Base-by-base conservation (phyloP, 1,284 basidiomycete genomes). In the Ustilago cynodontis region DNA sequence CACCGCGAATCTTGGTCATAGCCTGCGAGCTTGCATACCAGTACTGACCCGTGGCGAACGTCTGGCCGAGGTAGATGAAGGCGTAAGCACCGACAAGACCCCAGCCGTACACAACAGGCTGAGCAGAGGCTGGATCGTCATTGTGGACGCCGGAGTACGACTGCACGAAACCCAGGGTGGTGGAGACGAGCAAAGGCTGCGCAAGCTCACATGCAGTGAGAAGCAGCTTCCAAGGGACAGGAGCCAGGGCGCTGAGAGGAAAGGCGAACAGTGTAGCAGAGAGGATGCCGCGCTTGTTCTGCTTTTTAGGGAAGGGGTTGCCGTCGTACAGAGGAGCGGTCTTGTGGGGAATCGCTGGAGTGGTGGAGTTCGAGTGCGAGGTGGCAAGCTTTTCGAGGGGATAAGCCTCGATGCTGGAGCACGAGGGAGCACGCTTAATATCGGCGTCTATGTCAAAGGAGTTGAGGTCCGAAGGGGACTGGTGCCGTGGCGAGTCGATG, bases 51-150 rank as follows among this genome's bases (percentile, higher is more conserved):
- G 64, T 69, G 14, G 70, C 69, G n/a, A 78, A 31, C 1, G 81
- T 67, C n/a, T 70, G 65, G 16, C 76, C 72, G 24, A 78, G 69
- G 61, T 78, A 83, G 54, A 81, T 55, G 10, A 82, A 77, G 13
- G 65, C 82, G 56, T 77, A 84, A 1, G 82, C 82, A 11, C 79
- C 82, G 2, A 80, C 82, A 10, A 84, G 67, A 13, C 78, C 78
- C 82, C 82, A 84, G 6, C 82, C 82, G 28, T 77, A 73, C 22
- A 60, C 76, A 13, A 68, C 66, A 11, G 82, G 79, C 37, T 79
- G 71, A 2, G 64, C 61, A 8, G 61, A 31, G 28, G 49, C 52
- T 9, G 68, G 16, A 28, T 71, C 67, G 24, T 47, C 61, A 13
- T 57, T 57, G 8, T 45, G 16, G 8, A 58, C 16, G 10, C 37